These are phyloP conservation scores for Linnemannia hyalina DNA, from an alignment of 192 early-diverging fungal genomes.

Conservation along the genomic window DNA sequence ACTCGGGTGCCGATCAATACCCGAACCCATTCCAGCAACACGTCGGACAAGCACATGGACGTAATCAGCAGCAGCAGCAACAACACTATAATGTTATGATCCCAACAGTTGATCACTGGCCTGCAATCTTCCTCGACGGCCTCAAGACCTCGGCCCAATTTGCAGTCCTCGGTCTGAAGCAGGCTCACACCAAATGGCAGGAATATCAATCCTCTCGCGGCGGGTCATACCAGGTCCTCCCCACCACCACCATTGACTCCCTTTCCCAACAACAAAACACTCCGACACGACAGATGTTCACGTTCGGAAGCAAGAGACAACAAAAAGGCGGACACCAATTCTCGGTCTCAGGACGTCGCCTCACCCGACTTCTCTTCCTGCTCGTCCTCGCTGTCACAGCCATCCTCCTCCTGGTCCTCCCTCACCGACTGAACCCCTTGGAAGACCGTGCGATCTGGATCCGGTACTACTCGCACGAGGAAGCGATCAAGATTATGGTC, in stretches of 20 bases:
- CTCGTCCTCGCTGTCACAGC: background rate
- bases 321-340: background rate
- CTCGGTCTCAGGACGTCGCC: background rate
- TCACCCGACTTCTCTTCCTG: background rate
- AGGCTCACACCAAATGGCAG: background rate
- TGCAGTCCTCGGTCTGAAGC: background rate
- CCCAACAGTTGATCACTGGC: constrained; percentile 26
- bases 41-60: background rate
- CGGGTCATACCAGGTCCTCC: background rate
- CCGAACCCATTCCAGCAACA: constrained; percentile 14
- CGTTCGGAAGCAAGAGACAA: constrained; percentile 19
- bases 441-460: constrained; percentile 28
- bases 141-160: background rate
- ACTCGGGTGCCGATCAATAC: background rate
- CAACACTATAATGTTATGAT: constrained; percentile 27
- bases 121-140: background rate
- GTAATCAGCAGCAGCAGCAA: background rate
- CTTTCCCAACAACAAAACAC: background rate
- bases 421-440: constrained; percentile 15
- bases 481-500: constrained; percentile 24
- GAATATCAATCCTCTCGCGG: background rate
- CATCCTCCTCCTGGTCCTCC: background rate
- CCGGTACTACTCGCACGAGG: constrained; percentile 29
- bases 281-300: background rate
- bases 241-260: background rate